phyloP scores from a whole-genome alignment of 2,329 filamentous ascomycete genomes.

The Pyrenophora teres region DNA sequence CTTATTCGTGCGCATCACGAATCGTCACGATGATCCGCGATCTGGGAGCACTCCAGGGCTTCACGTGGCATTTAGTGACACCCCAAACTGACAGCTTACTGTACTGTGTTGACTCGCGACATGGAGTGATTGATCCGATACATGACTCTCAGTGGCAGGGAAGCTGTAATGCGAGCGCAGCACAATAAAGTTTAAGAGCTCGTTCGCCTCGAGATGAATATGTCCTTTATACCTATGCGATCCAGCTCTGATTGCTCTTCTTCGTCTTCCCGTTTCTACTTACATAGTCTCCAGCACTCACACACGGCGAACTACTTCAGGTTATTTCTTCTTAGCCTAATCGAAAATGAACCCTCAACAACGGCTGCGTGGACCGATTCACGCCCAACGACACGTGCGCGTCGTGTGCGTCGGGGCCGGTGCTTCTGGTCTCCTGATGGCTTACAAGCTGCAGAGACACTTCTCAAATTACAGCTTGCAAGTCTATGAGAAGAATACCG shows the following conservation, averaged over 20 bases:
- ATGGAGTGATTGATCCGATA: neutral
- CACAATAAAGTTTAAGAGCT: slow-evolving; percentile 7
- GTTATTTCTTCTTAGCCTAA: slow-evolving; percentile 29
- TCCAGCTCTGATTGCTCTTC: neutral
- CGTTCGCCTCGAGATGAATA: neutral
- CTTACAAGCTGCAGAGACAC: slow-evolving; percentile 55
- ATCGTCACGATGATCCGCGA: slow-evolving; percentile 1
- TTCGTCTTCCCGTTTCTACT: neutral
- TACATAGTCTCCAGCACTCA: neutral
- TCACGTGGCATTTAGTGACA: neutral
- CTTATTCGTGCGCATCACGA: slow-evolving; percentile 11
- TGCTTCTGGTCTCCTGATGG: slow-evolving; percentile 54
- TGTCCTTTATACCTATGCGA: neutral
- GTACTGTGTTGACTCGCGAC: slow-evolving; percentile 13
- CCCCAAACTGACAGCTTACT: slow-evolving; percentile 1
- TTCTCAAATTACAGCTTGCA: slow-evolving; percentile 51
- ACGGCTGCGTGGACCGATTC: slow-evolving; percentile 39
- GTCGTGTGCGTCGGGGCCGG: slow-evolving; percentile 56
- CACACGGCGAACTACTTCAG: slow-evolving; percentile 26
- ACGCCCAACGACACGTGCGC: slow-evolving; percentile 43
- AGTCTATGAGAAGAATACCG: slow-evolving; percentile 57
- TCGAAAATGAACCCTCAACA: slow-evolving; percentile 33
- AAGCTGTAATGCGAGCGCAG: neutral
- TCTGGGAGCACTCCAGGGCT: neutral
- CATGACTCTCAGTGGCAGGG: slow-evolving; percentile 11